Base-by-base conservation (phyloP, 139 green algal species). In the Pycnococcus provasolii region DNA sequence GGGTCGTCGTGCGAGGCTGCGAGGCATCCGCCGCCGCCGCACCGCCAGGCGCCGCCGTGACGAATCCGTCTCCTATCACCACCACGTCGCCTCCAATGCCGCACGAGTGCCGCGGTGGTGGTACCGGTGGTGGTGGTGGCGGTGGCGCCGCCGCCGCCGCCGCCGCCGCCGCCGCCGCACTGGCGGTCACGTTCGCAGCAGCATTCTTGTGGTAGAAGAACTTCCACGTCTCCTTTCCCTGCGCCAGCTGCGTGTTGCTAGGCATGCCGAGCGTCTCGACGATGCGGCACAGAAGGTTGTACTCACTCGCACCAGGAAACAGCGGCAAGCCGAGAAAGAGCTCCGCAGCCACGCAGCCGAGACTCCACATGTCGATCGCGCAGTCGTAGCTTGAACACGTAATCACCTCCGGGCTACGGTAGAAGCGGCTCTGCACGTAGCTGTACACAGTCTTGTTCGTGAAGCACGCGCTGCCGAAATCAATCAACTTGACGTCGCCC, bases 401-500 rank as follows among this genome's bases (percentile, higher is more conserved):
- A 8, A 71, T 44, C 5, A 71, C 88, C 81, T 96, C 90, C 42
- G 90, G 90, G 3, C 83, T 93, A 41, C 90, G 85, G 73, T 96
- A 96, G 72, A 95, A 98, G 42, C 92, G 79, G 60, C 70, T 87
- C 81, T 99, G 93, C 60, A 99, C 96, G 86, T 99, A 99, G 13
- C 80, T 86, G 79, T 97, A 97, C 46, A 96, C 86, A 2, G 89
- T 96, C 54, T 82, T 81, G 59, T 82, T 80, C 73, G 93, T 84
- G 62, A 97, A 95, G 84, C 93, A 98, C 1, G 93, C 89, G 1
- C 78, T 89, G 5, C 93, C 93, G 78, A 96, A 99, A 80, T 99
- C 93, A 58, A 99, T 98, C 46, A 99, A 70, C 74, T 97, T 98
- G 62, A 98, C 85, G 1, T 88, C 81, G 26, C 81, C 84, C 1